Evolutionary conservation across 495 filamentous ascomycete species (phyloP).

Genomic region (Glarea lozoyensis): DNA sequence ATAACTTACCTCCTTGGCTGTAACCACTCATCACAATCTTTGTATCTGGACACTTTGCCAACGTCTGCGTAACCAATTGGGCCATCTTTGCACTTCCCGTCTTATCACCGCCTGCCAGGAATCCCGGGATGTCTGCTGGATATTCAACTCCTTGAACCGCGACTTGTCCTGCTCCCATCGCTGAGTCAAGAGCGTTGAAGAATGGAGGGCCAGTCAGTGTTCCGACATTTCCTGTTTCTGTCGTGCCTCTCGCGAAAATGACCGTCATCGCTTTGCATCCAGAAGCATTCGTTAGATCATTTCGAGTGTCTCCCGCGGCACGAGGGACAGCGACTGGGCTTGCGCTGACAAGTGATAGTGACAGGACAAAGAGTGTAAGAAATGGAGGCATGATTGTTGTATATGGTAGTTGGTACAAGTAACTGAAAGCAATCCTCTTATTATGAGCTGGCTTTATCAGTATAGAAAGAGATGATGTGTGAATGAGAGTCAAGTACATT

Average conservation of each 20-base stretch:
- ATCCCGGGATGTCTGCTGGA: slow-evolving; percentile 26
- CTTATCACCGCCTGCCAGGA: slow-evolving; percentile 28
- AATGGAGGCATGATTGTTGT: no score
- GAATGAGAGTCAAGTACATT: no score
- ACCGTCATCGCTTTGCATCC: slow-evolving; percentile 30
- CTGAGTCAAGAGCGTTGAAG: slow-evolving; percentile 18
- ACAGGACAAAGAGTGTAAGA: background rate
- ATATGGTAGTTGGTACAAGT: no score
- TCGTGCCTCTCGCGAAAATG: slow-evolving; percentile 33
- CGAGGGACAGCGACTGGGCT: background rate
- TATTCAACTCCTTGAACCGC: slow-evolving; percentile 35
- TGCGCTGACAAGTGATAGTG: background rate
- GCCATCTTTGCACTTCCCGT: slow-evolving; percentile 23
- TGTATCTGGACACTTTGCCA: slow-evolving; percentile 19
- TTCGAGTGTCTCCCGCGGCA: slow-evolving; percentile 18
- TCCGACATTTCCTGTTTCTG: slow-evolving; percentile 29
- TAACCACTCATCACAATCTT: slow-evolving; percentile 23
- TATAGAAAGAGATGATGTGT: no score
- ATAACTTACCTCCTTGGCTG: slow-evolving; percentile 25
- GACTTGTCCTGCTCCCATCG: slow-evolving; percentile 22
- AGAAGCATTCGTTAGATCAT: slow-evolving; percentile 22
- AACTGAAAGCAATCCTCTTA: no score
- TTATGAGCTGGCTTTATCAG: no score
- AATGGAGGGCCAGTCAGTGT: slow-evolving; percentile 26
- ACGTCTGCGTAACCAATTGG: slow-evolving; percentile 5